These are phyloP conservation scores for Cutaneotrichosporon sp. DNA, from an alignment of 1,284 basidiomycete genomes.

Conservation along the genomic window DNA sequence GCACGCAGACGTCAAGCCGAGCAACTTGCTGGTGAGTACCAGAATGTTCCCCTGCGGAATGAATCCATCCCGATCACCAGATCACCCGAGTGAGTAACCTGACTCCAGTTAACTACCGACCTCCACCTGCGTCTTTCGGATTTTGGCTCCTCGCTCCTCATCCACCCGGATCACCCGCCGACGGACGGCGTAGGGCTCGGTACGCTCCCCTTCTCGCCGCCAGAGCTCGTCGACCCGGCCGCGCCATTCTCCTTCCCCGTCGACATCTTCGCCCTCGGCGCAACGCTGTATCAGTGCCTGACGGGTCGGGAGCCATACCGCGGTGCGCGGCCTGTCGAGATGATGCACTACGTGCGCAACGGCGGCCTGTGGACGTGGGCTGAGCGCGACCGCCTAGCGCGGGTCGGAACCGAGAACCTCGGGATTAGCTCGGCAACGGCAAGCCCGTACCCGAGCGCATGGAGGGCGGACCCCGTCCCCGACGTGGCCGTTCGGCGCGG, in stretches of 20 bases:
- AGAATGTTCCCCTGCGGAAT: background rate
- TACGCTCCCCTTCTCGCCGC: constrained; percentile 52
- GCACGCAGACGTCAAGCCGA: constrained; percentile 52
- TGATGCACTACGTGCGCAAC: constrained; percentile 49
- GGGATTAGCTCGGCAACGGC: constrained; percentile 7
- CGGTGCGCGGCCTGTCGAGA: constrained; percentile 47
- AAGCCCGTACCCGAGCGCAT: constrained; percentile 38
- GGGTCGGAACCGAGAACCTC: constrained; percentile 20
- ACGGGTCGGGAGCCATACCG: constrained; percentile 52
- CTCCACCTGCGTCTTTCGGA: constrained; percentile 50
- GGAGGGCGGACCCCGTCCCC: constrained; percentile 21
- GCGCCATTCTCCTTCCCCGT: constrained; percentile 50
- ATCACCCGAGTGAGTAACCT: background rate
- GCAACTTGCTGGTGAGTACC: constrained; percentile 39
- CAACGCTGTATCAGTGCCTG: constrained; percentile 50
- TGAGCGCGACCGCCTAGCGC: constrained; percentile 40
- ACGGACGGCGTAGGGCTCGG: constrained; percentile 51
- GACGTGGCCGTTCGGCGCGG: constrained; percentile 21
- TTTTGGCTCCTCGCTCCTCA: constrained; percentile 51
- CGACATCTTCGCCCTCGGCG: constrained; percentile 53
- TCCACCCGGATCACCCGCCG: constrained; percentile 45
- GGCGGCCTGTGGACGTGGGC: constrained; percentile 52
- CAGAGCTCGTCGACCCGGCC: constrained; percentile 50
- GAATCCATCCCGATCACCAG: no score
- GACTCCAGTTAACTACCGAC: constrained; percentile 42